Evolutionary conservation across 305 asterid species (phyloP).

Genomic region (Fraxinus dipetala): DNA sequence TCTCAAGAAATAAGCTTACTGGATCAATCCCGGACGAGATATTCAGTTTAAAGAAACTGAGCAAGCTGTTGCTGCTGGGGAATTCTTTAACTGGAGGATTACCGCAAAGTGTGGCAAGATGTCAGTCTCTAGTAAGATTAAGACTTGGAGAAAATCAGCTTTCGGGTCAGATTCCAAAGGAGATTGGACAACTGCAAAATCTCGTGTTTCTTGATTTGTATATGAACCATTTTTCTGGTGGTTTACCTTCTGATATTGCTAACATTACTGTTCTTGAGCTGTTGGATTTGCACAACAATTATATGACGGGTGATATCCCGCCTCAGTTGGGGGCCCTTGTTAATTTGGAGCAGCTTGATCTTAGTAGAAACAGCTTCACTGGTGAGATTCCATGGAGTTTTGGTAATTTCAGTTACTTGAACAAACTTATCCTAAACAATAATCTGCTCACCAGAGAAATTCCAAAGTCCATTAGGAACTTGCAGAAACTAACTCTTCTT

Average conservation of each 20-base stretch:
- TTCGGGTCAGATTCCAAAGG: conserved; percentile 83
- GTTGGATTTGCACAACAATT: conserved; percentile 67
- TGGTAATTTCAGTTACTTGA: conserved; percentile 83
- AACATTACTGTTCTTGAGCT: conserved; percentile 75
- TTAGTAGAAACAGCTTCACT: conserved; percentile 68
- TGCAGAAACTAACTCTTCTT: conserved; percentile 77
- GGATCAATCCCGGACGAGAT: conserved; percentile 84
- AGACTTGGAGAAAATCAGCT: conserved; percentile 91
- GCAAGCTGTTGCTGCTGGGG: conserved; percentile 74
- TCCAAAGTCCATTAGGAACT: conserved; percentile 54
- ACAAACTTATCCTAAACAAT: conserved; percentile 66
- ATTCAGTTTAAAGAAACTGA: conserved; percentile 66
- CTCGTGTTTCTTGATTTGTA: conserved; percentile 92
- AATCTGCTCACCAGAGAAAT: conserved; percentile 61
- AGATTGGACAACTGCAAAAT: conserved; percentile 74
- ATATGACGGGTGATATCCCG: conserved; percentile 64
- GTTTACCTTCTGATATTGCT: conserved; percentile 63
- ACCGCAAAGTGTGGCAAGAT: conserved; percentile 55
- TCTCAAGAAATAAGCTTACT: conserved; percentile 71
- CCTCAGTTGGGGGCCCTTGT: conserved; percentile 56
- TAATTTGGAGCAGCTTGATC: conserved; percentile 86
- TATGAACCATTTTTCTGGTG: conserved; percentile 78
- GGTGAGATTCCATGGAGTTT: conserved; percentile 72
- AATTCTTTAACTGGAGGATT: conserved; percentile 65
- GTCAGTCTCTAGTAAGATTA: conserved; percentile 79